Evolutionary conservation across 1,284 basidiomycete genomes (phyloP), one percentile per base, ranked within the genome.

Genomic region (Baeospora myosura): DNA sequence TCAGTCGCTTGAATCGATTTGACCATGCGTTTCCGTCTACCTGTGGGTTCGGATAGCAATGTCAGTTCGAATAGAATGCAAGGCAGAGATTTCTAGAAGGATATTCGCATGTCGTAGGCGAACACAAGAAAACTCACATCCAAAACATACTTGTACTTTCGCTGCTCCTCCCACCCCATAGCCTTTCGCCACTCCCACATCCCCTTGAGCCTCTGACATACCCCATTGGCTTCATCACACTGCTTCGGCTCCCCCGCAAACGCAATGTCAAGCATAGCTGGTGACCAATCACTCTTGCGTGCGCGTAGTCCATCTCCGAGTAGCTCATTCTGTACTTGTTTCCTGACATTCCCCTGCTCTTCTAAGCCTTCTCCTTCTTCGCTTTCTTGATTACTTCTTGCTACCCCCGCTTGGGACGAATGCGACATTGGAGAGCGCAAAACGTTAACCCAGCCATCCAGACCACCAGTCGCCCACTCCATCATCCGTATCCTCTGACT

Each of bases 11-110:
- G 59, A 84, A 85, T 1, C 82, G 71, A 22, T 76, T 71, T 6
- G 75, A 80, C 80, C 81, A 84, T 1, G 76, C 81, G 49, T 84
- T 81, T 2, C 81, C 81, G 49, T 84, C 78, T 3, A 75, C 58
- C 71, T 74, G 46, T 8, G 16, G 7, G 14, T 25, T n/a, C n/a
- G n/a, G n/a, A n/a, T n/a, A n/a, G n/a, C 26, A 28, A 28, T 8
- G 26, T 28, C 26, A 28, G 26, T 28, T 14, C 8, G 26, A 28
- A 28, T 28, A 8, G n/a, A 8, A 14, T 8, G 8, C 26, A 28
- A 28, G 26, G 26, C 14, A 14, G n/a, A n/a, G n/a, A n/a, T n/a
- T n/a, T n/a, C n/a, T n/a, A n/a, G n/a, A n/a, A n/a, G n/a, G n/a
- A n/a, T n/a, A n/a, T n/a, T n/a, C n/a, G n/a, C n/a, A n/a, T n/a